phyloP scores from a whole-genome alignment of 140 eudicot species.

The Cichorium intybus region DNA sequence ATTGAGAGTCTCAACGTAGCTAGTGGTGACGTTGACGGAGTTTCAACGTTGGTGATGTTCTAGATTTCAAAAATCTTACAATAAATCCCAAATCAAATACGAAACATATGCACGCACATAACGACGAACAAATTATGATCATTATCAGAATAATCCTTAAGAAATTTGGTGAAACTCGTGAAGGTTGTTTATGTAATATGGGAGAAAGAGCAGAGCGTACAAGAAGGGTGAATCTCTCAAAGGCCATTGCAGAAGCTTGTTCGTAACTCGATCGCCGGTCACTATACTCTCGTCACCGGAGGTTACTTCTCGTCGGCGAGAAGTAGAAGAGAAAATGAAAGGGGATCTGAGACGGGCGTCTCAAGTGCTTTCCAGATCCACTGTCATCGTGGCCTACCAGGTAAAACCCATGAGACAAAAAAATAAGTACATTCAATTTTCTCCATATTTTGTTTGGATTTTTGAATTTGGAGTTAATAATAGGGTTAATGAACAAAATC shows the following conservation, averaged over 20 bases:
- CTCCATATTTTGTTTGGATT: no score
- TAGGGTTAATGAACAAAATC: no score
- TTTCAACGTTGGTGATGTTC: background rate
- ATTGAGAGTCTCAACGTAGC: background rate
- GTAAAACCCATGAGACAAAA: background rate
- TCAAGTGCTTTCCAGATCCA: background rate
- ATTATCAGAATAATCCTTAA: background rate
- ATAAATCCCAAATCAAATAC: no score
- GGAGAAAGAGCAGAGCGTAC: background rate
- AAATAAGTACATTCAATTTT: background rate
- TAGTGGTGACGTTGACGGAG: background rate
- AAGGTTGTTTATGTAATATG: background rate
- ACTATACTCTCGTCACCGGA: background rate
- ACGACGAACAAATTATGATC: no score
- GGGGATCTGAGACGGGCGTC: background rate
- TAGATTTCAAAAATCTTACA: background rate
- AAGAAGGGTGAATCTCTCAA: background rate
- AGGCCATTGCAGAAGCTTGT: background rate
- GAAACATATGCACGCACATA: no score
- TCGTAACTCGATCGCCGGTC: background rate
- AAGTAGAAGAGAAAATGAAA: no score
- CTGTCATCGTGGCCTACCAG: background rate
- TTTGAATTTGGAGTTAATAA: no score
- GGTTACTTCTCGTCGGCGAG: background rate
- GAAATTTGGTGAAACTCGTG: background rate